These are phyloP conservation scores for Cinnamomum micranthum DNA, from an alignment of 164 flowering plant species.

Conservation along the genomic window DNA sequence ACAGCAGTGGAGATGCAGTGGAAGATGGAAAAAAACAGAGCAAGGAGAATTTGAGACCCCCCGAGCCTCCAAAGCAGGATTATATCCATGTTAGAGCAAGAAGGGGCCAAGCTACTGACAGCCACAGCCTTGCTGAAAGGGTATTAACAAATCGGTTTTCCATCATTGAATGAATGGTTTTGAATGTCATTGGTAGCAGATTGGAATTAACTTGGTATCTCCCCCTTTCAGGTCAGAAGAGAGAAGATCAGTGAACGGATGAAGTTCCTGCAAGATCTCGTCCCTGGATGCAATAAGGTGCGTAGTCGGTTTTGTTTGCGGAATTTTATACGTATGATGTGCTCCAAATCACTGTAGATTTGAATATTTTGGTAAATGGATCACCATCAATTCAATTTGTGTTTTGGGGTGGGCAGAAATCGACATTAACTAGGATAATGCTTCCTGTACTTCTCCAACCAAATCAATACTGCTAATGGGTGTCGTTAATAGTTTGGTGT, in stretches of 20 bases:
- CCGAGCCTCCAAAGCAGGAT: slow-evolving; percentile 78
- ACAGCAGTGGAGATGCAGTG: slow-evolving; percentile 13
- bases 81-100: slow-evolving; percentile 96
- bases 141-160: slow-evolving; percentile 27
- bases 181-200: background rate
- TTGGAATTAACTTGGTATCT: background rate
- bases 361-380: too few species aligned
- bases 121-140: slow-evolving; percentile 95
- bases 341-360: too few species aligned
- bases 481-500: too few species aligned
- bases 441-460: too few species aligned
- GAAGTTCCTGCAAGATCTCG: slow-evolving; percentile 94
- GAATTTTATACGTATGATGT: too few species aligned
- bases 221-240: slow-evolving; percentile 58
- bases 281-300: slow-evolving; percentile 97
- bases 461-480: too few species aligned
- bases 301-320: too few species aligned
- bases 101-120: slow-evolving; percentile 97
- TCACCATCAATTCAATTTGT: too few species aligned
- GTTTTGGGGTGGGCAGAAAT: too few species aligned
- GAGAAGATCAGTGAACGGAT: slow-evolving; percentile 93
- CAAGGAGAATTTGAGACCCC: slow-evolving; percentile 41
- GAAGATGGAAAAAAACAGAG: slow-evolving; percentile 28
- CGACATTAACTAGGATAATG: too few species aligned
- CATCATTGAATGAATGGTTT: background rate